Base-by-base conservation (phyloP, 495 filamentous ascomycete genomes). In the Haplographium delicatum region DNA sequence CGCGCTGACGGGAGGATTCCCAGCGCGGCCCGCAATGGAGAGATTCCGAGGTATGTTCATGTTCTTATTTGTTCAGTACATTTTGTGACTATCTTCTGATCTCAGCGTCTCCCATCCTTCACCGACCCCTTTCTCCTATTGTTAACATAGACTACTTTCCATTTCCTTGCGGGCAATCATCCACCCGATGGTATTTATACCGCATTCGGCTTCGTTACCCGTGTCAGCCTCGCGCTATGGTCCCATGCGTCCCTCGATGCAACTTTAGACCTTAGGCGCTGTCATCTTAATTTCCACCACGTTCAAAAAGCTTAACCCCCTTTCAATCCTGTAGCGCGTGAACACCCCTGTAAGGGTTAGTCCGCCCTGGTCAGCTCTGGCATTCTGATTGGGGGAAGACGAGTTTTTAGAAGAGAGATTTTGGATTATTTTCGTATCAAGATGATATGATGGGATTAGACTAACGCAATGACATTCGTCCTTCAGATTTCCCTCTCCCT, bases 221-320 rank as follows among this genome's bases (percentile, higher is more conserved):
- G 22, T 15, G 31, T 49, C 47, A 50, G 46, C 47, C 47, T 42
- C 35, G 47, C 37, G 47, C 35, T 31, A 41, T 27, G 25, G 2
- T 15, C 6, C 13, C 35, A 19, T 1, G 2, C 22, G 35, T 39
- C 5, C 6, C 33, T 35, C 3, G 13, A 7, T 35, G 18, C 13
- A 15, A 19, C 16, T 38, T 38, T 38, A 4, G 16, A 19, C 35
- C 35, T 19, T 50, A 50, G 47, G n/a, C 47, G 47, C 47, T 42
- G 13, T 40, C 46, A 27, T 18, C 11, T 19, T 38, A 26, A 51
- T 51, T 44, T 51, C 48, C 44, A 47, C 44, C 27, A 22, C 28
- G 31, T 20, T 38, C 48, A 43, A 24, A 51, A 34, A 39, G 28
- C 27, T 37, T 39, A 22, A 23, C 25, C 22, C 47, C 42, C 42